Evolutionary conservation across 257 asterid genomes (phyloP).

Genomic region (Handroanthus guayacan): DNA sequence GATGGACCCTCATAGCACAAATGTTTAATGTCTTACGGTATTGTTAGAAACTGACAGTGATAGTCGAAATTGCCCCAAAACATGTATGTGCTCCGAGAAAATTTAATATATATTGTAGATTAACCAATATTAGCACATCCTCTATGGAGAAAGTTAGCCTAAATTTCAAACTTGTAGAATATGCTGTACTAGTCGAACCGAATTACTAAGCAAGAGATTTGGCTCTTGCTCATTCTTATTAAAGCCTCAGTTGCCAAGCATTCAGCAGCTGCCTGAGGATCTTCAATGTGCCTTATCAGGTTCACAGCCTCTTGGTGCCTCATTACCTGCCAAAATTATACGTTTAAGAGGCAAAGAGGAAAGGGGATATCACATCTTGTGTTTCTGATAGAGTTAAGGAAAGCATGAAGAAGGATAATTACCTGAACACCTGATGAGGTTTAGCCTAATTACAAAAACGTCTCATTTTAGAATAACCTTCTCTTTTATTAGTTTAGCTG

Average conservation of each 20-base stretch:
- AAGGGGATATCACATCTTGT: too few relatives aligned
- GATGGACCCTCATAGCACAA: not conserved
- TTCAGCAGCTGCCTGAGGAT: conserved; percentile 70
- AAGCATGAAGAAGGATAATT: too few relatives aligned
- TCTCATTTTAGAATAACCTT: too few relatives aligned
- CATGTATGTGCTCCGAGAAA: not conserved
- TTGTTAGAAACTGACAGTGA: not conserved
- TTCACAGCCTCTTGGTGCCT: conserved; percentile 70
- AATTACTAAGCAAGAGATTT: conserved; percentile 62
- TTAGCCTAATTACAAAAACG: too few relatives aligned
- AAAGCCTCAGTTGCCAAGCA: conserved; percentile 68
- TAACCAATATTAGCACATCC: not conserved
- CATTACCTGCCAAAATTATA: conserved; percentile 54
- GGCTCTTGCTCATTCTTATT: conserved; percentile 58
- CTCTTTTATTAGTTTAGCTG: too few relatives aligned
- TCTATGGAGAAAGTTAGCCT: not conserved
- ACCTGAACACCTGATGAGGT: too few relatives aligned
- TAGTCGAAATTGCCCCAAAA: not conserved
- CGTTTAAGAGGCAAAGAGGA: too few relatives aligned
- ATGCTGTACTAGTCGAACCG: conserved; percentile 49
- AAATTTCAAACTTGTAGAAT: not conserved
- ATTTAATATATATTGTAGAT: not conserved
- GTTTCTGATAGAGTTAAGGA: too few relatives aligned
- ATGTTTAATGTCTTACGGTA: not conserved
- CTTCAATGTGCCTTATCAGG: conserved; percentile 68